These are phyloP conservation scores for Tolypocladium tropicale DNA, from an alignment of 2,329 filamentous ascomycete genomes.

Conservation along the genomic window DNA sequence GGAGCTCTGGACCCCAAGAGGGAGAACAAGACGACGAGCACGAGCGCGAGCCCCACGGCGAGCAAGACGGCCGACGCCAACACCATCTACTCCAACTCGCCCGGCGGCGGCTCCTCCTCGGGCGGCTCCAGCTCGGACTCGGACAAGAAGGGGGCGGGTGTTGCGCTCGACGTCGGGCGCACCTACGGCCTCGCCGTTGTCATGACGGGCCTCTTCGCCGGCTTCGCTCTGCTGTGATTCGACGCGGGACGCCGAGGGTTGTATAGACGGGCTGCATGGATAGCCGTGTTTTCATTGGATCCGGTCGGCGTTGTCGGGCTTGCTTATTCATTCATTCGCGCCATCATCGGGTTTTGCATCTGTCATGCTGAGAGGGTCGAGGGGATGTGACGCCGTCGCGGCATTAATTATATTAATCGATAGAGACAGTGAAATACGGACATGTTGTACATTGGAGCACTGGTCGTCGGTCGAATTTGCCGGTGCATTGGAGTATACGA, in stretches of 20 bases:
- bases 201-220: slow-evolving; percentile 26
- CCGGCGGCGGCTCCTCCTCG: slow-evolving; percentile 9
- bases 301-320: neutral
- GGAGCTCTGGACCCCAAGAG: slow-evolving; percentile 56
- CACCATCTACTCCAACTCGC: slow-evolving; percentile 26
- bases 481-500: too few relatives aligned
- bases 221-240: slow-evolving; percentile 28
- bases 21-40: slow-evolving; percentile 43
- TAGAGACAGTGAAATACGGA: neutral
- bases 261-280: neutral
- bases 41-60: slow-evolving; percentile 28
- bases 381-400: neutral
- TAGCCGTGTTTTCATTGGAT: neutral
- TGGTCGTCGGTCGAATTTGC: too few relatives aligned
- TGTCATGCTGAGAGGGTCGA: neutral
- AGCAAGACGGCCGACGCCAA: slow-evolving; percentile 20
- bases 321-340: neutral
- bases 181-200: slow-evolving; percentile 27
- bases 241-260: neutral
- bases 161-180: slow-evolving; percentile 22
- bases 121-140: neutral
- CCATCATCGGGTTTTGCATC: neutral
- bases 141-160: slow-evolving; percentile 16
- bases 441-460: neutral
- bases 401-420: neutral